Conservation (phyloP, 2,329 filamentous ascomycete species). For the Tolypocladium album region DNA sequence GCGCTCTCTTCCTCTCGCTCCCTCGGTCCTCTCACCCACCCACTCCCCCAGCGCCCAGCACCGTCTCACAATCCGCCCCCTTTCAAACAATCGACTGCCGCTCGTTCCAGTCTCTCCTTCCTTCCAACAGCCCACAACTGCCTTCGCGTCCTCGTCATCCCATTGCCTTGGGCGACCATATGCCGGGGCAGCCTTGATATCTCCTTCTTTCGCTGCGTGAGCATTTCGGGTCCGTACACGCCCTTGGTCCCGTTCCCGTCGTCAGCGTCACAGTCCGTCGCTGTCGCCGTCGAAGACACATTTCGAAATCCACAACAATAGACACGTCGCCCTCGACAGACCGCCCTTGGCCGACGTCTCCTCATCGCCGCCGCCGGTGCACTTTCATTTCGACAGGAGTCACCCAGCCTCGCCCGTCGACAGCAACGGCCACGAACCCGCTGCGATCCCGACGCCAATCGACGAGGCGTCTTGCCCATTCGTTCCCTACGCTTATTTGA, state of each 20-base stretch:
- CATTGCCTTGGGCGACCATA: not conserved
- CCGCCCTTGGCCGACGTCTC: not conserved
- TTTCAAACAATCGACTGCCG: conserved; percentile 27
- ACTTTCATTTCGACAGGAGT: no score
- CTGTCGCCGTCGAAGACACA: not conserved
- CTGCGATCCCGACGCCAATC: not conserved
- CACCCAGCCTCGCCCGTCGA: no score
- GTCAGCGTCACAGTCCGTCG: not conserved
- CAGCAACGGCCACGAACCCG: not conserved
- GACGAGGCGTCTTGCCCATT: conserved; percentile 3
- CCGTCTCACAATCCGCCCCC: conserved; percentile 18
- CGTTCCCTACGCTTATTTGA: conserved; percentile 6
- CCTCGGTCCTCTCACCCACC: conserved; percentile 3
- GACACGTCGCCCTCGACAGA: not conserved
- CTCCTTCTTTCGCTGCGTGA: not conserved
- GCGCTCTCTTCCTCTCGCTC: conserved; percentile 1
- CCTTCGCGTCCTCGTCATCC: conserved; percentile 5
- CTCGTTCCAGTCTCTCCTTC: conserved; percentile 32
- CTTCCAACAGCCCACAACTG: conserved; percentile 16
- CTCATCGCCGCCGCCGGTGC: not conserved
- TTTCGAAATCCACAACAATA: not conserved
- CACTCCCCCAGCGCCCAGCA: conserved; percentile 9
- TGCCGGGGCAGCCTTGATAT: not conserved
- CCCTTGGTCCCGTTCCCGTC: not conserved
- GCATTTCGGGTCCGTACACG: not conserved